These are phyloP conservation scores for Aspergillus hiratsukae DNA, from an alignment of 2,329 filamentous ascomycete species.

Conservation along the genomic window DNA sequence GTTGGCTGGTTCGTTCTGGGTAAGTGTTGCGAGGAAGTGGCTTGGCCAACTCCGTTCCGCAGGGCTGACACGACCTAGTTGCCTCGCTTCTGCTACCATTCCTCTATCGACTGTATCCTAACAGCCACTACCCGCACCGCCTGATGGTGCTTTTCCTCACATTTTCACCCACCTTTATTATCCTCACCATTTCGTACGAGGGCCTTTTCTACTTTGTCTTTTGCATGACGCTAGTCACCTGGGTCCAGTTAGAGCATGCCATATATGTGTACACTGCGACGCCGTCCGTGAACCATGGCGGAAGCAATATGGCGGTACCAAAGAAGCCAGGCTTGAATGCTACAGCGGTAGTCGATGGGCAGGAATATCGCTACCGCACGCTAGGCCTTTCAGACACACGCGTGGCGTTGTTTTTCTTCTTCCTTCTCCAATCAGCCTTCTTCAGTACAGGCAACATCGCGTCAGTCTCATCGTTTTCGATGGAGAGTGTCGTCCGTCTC, in stretches of 20 bases:
- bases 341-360: constrained; percentile 28
- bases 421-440: constrained; percentile 89
- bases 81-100: constrained; percentile 74
- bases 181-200: constrained; percentile 95
- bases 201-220: constrained; percentile 94
- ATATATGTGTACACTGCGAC: constrained; percentile 50
- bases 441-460: constrained; percentile 97
- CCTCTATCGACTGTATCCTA: constrained; percentile 73
- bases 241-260: constrained; percentile 87
- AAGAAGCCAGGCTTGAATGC: constrained; percentile 26
- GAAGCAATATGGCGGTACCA: constrained; percentile 21
- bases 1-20: constrained; percentile 77
- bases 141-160: constrained; percentile 85
- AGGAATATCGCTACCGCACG: constrained; percentile 52
- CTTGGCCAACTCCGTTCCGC: not conserved
- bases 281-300: constrained; percentile 7
- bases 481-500: constrained; percentile 83
- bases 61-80: constrained; percentile 43
- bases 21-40: constrained; percentile 37
- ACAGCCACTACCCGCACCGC: constrained; percentile 84
- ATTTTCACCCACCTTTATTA: constrained; percentile 89
- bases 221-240: constrained; percentile 73
- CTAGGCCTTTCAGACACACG: constrained; percentile 79
- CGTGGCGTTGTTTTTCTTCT: constrained; percentile 90
- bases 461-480: constrained; percentile 85